These are phyloP conservation scores for Acephala macrosclerotiorum DNA, from an alignment of 2,329 filamentous ascomycete species.

Conservation along the genomic window DNA sequence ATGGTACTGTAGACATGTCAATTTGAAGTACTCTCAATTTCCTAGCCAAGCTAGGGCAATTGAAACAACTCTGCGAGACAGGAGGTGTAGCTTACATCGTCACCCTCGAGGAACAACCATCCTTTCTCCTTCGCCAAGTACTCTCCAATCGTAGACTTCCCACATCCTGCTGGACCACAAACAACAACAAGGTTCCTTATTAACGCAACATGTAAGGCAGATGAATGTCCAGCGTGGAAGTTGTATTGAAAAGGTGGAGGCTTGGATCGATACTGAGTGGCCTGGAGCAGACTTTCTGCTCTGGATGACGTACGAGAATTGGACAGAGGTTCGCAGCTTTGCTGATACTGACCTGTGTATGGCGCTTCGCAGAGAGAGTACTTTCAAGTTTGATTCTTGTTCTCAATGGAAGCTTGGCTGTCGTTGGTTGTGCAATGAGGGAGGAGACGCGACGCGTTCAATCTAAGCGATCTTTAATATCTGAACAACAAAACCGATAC, in stretches of 20 bases:
- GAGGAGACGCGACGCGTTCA: background rate
- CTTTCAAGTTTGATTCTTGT: background rate
- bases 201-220: background rate
- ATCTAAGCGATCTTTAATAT: background rate
- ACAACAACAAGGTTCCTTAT: background rate
- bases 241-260: background rate
- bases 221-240: background rate
- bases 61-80: background rate
- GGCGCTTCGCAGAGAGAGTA: background rate
- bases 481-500: background rate
- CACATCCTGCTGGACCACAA: slow-evolving; percentile 1
- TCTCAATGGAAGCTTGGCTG: background rate
- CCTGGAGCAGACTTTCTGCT: background rate
- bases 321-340: background rate
- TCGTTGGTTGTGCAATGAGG: background rate
- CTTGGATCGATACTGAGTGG: background rate
- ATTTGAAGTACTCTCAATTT: too few species aligned
- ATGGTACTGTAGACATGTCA: background rate
- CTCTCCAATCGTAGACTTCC: background rate
- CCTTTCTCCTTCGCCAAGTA: slow-evolving; percentile 1
- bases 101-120: background rate
- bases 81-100: background rate
- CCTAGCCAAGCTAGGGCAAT: background rate
- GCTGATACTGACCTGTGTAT: background rate
- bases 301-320: background rate